Conservation (phyloP, 345 rosid genomes). For the Gynandropsis gynandra region DNA sequence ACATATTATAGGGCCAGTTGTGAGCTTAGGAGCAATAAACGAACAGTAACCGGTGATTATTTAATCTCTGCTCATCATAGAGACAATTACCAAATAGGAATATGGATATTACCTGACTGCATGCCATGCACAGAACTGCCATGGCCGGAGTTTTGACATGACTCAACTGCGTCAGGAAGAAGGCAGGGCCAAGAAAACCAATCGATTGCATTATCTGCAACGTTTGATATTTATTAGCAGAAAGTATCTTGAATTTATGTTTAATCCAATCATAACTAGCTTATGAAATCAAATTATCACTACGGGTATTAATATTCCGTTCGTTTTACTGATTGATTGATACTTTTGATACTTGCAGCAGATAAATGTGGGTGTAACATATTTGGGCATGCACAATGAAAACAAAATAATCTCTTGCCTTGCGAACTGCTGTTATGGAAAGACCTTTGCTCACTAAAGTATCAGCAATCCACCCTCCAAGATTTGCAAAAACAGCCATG, state of each 20-base stretch:
- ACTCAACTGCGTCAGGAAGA: conserved; percentile 85
- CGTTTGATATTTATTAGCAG: conserved; percentile 18
- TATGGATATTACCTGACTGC: conserved; percentile 99
- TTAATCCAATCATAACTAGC: background rate
- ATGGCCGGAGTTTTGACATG: conserved; percentile 77
- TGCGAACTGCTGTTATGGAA: conserved; percentile 85
- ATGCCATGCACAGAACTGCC: conserved; percentile 98
- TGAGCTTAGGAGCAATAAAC: too few relatives aligned
- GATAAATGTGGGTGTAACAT: background rate
- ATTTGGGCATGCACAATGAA: background rate
- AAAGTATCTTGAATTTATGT: conserved; percentile 9
- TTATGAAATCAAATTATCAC: background rate
- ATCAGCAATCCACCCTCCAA: conserved; percentile 99
- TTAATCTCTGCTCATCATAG: too few relatives aligned
- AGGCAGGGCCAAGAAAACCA: conserved; percentile 92
- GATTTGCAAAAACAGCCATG: conserved; percentile 84
- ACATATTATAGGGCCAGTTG: too few relatives aligned
- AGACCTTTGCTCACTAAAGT: conserved; percentile 87
- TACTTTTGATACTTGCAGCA: too few relatives aligned
- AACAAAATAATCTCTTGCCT: conserved; percentile 48
- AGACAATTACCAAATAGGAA: too few relatives aligned
- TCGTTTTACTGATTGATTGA: background rate
- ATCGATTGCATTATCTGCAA: conserved; percentile 96
- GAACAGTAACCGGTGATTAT: too few relatives aligned
- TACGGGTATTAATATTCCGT: background rate